These are phyloP conservation scores for Hypericum androsaemum DNA, from an alignment of 345 rosid genomes.

Conservation along the genomic window DNA sequence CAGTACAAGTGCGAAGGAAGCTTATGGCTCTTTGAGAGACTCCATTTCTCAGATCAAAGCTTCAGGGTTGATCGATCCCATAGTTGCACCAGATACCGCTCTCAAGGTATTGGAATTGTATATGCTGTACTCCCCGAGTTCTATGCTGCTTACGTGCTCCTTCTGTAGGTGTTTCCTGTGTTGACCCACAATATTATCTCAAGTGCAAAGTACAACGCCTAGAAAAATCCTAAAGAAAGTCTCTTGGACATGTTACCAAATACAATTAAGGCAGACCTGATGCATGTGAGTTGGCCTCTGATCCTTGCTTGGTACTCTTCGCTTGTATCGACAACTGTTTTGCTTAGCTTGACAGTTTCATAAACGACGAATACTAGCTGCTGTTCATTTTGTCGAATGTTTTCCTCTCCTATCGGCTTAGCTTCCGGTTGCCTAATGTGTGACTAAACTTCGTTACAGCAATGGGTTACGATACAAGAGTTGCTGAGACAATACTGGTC, in stretches of 20 bases:
- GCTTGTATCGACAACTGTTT: neutral
- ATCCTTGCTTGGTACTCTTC: neutral
- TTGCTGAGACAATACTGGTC: slow-evolving; percentile 84
- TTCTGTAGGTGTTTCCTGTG: slow-evolving; percentile 56
- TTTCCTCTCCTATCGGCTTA: slow-evolving; percentile 10
- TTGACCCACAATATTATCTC: slow-evolving; percentile 77
- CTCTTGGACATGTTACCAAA: slow-evolving; percentile 66
- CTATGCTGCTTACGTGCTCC: too few species aligned
- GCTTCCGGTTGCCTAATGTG: slow-evolving; percentile 17
- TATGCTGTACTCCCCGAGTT: too few species aligned
- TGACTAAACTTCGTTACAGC: slow-evolving; percentile 36
- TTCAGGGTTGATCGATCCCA: slow-evolving; percentile 49
- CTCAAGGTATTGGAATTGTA: slow-evolving; percentile 36
- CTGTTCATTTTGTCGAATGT: slow-evolving; percentile 3
- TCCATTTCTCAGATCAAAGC: slow-evolving; percentile 47
- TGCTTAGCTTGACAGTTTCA: neutral
- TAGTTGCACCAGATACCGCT: slow-evolving; percentile 66
- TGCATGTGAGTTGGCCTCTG: slow-evolving; percentile 39
- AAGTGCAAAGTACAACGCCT: slow-evolving; percentile 57
- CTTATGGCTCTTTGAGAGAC: slow-evolving; percentile 51
- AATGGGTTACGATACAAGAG: slow-evolving; percentile 72
- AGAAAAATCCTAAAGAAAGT: slow-evolving; percentile 70
- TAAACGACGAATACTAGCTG: neutral
- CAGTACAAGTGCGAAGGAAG: slow-evolving; percentile 41
- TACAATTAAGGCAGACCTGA: slow-evolving; percentile 60